Evolutionary conservation across 2,329 filamentous ascomycete genomes (phyloP).

Genomic region (Aspergillus ruber): DNA sequence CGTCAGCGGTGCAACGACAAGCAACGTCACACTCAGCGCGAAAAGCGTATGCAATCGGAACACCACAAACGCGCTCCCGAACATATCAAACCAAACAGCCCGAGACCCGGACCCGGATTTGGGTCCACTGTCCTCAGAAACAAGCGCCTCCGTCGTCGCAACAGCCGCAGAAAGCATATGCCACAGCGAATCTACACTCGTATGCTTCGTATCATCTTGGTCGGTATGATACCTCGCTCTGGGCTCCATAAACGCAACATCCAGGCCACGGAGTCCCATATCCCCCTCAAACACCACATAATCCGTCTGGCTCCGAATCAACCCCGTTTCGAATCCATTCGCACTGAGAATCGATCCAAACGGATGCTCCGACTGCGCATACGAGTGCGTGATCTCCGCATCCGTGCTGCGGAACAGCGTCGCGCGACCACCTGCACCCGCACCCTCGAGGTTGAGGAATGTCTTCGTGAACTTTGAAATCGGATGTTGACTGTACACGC

Average conservation of each 20-base stretch:
- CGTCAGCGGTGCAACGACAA: conserved; percentile 71
- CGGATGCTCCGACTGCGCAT: conserved; percentile 64
- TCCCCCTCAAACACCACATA: conserved; percentile 74
- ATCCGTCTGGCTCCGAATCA: conserved; percentile 82
- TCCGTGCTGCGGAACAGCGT: conserved; percentile 85
- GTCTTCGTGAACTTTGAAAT: conserved; percentile 74
- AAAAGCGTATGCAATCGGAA: conserved; percentile 79
- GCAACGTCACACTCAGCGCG: conserved; percentile 74
- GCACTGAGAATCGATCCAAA: conserved; percentile 76
- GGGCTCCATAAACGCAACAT: conserved; percentile 86
- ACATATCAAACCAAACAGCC: conserved; percentile 91
- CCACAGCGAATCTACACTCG: conserved; percentile 64
- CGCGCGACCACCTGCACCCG: conserved; percentile 82
- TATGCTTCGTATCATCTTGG: conserved; percentile 77
- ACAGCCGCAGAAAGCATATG: conserved; percentile 89
- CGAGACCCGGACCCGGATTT: conserved; percentile 60
- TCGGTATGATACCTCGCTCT: conserved; percentile 84
- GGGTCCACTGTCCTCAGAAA: conserved; percentile 59
- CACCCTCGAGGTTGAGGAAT: conserved; percentile 92
- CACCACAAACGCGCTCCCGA: conserved; percentile 70
- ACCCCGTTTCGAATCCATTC: conserved; percentile 74
- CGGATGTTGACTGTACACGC: conserved; percentile 76
- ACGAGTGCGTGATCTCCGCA: conserved; percentile 74
- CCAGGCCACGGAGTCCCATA: conserved; percentile 77
- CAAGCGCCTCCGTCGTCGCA: conserved; percentile 64